Percentiles rank a stretch among this genome's conserved stretches.
Evolutionary conservation across 1,139 yeast genomes (phyloP).

Genomic region (Taiozyma onychis): DNA sequence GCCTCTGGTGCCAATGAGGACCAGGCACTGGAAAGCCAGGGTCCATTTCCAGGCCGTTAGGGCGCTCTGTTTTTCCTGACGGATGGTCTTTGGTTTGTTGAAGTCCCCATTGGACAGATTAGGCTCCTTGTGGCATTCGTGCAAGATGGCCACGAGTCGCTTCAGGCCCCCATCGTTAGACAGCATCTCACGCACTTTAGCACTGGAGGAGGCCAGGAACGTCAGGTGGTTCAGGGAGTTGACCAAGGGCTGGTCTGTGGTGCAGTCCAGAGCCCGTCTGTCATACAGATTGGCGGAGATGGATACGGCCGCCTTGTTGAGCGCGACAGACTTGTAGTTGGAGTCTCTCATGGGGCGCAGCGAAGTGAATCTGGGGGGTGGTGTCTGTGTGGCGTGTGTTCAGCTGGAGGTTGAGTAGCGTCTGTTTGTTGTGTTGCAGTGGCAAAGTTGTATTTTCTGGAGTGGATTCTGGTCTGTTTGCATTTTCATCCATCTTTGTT

Average conservation of each 20-base stretch:
- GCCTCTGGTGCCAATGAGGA: constrained; percentile 88
- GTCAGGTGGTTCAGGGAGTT: constrained; percentile 89
- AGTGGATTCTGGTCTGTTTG: background rate
- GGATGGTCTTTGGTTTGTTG: constrained; percentile 19
- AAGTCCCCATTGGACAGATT: background rate
- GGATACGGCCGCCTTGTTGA: constrained; percentile 85
- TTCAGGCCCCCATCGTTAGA: constrained; percentile 91
- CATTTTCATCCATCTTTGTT: background rate
- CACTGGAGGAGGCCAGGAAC: constrained; percentile 77
- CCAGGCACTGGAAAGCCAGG: constrained; percentile 85
- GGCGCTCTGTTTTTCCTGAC: constrained; percentile 34
- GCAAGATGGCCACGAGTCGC: constrained; percentile 76
- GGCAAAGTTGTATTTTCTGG: background rate
- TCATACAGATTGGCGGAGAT: constrained; percentile 88
- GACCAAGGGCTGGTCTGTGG: constrained; percentile 84
- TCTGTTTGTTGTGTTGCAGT: background rate
- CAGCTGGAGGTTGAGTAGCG: background rate
- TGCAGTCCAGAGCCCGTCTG: constrained; percentile 86
- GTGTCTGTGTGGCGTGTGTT: background rate
- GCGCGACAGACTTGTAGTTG: constrained; percentile 70
- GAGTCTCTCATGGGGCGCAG: constrained; percentile 65
- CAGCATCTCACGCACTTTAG: constrained; percentile 85
- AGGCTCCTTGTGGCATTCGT: constrained; percentile 48
- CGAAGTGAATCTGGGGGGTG: background rate
- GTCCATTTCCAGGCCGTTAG: constrained; percentile 96